Base-by-base conservation (phyloP, 2,329 filamentous ascomycete genomes). In the Phoma herbarum region DNA sequence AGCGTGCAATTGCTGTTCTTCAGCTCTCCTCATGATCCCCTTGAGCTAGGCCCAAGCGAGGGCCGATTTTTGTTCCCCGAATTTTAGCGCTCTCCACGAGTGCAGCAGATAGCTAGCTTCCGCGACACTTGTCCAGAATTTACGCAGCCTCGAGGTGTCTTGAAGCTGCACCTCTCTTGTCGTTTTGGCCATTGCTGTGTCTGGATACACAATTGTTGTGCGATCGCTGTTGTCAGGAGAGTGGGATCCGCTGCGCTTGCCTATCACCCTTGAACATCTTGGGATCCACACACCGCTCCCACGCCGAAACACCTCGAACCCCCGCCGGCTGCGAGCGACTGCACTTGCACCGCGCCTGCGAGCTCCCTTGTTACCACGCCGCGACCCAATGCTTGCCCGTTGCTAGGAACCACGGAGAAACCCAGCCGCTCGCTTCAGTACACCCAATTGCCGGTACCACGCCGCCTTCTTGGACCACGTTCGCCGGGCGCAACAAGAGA, bases 211-310 rank as follows among this genome's bases (percentile, higher is more conserved):
- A 47, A 23, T 51, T 44, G 52, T 52, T 51, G 50, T 49, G 52
- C 47, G 26, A 60, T 47, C 37, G 49, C 54, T 52, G 51, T 28
- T 45, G 22, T 44, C 45, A 55, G 45, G 50, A 59, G 44, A 49
- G 47, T 52, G 54, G 54, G 59, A 66, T 67, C 53, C 57, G 68
- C 57, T 54, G 68, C 67, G 64, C 67, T 70, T 68, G 67, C 67
- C 68, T 56, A 63, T 63, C 63, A 65, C 60, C 58, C 60, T 63
- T 60, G 58, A 58, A 61, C 60, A 9, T 39, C 1, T 39, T 39
- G 35, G 31, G 35, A 39, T 39, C 35, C 35, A 39, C 70, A 72
- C 71, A 73, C 71, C 71, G 69, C 71, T 67, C 59, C 59, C 61
- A 63, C 68, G 61, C 65, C 65, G 61, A 68, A 66, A 65, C 63